Base-by-base conservation (phyloP, 352 stramenopile genomes). In the Globisporangium parvum region DNA sequence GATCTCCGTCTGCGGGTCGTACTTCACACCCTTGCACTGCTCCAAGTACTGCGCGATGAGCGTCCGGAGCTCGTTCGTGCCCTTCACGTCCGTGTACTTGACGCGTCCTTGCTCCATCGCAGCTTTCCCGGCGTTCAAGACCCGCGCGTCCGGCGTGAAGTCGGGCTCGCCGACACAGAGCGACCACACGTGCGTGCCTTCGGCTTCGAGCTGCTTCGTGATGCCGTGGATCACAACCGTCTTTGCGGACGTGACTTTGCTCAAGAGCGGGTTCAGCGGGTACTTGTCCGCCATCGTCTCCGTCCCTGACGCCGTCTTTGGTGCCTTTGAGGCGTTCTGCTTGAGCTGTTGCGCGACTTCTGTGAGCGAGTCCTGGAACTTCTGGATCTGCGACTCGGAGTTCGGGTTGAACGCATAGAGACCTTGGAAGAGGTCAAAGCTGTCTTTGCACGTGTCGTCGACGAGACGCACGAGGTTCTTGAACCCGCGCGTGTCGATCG, bases 401-500 rank as follows among this genome's bases (percentile, higher is more conserved):
- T 97, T 91, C 41, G 86, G 73, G 69, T 99, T 99, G 70, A 94
- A 98, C 62, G 98, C 97, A 87, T 98, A 98, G 1, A 99, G 76
- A 37, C 95, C 96, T 65, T 98, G 97, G 73, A 99, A 99, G 6
- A 99, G 78, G 62, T 99, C 96, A 69, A 98, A 99, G 50, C 80
- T 97, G 74, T 99, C 96, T 54, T 97, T 96, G 64, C 93, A 98
- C 5, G 96, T 98, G 55, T 94, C 96, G 37, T 98, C 90, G n/a
- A 99, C 88, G 17, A 99, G 71, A 33, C 95, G 85, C 12, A 99
- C 81, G n/a, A 98, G 91, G 57, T 87, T 98, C 71, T 98, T 88
- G 72, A 98, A 99, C 46, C 96, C 96, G 49, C 93, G 94, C 3
- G 96, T 99, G 73, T 98, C 95, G 68, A 99, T 98, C 40, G 87